Percentiles rank a stretch among this genome's conserved stretches.
Evolutionary conservation across 2,329 filamentous ascomycete species (phyloP).

Genomic region (Periconia sp.): DNA sequence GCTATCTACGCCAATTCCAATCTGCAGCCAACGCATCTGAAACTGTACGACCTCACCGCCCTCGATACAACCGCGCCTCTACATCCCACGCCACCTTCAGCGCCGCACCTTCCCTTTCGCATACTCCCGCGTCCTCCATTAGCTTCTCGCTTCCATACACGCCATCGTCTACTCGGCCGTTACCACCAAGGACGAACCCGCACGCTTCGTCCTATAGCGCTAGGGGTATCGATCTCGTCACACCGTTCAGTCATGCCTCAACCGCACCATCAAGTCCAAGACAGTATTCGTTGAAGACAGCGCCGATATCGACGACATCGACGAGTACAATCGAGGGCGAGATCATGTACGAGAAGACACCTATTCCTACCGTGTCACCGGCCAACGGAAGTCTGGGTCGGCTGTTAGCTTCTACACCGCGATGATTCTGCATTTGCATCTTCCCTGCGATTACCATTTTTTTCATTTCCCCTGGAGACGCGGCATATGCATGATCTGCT

Average conservation of each 20-base stretch:
- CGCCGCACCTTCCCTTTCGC: conserved; percentile 52
- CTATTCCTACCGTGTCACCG: conserved; percentile 38
- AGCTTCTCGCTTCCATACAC: conserved; percentile 53
- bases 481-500: too few relatives aligned
- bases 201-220: conserved; percentile 46
- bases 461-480: background rate
- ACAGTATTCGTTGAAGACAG: conserved; percentile 41
- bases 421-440: conserved; percentile 1
- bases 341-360: conserved; percentile 44
- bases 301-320: conserved; percentile 39
- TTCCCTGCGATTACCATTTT: background rate
- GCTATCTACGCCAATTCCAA: conserved; percentile 51
- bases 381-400: conserved; percentile 46
- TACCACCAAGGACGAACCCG: conserved; percentile 48
- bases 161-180: conserved; percentile 41
- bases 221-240: conserved; percentile 54
- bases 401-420: conserved; percentile 38
- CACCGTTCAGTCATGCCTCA: conserved; percentile 38
- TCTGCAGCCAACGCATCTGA: conserved; percentile 31
- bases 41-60: conserved; percentile 33
- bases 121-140: conserved; percentile 54
- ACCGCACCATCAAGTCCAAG: conserved; percentile 42
- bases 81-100: conserved; percentile 44
- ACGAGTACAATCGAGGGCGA: conserved; percentile 45
- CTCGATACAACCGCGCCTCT: conserved; percentile 43